Conservation (phyloP, 2,329 filamentous ascomycete genomes). For the Aurifilum marmelostoma region DNA sequence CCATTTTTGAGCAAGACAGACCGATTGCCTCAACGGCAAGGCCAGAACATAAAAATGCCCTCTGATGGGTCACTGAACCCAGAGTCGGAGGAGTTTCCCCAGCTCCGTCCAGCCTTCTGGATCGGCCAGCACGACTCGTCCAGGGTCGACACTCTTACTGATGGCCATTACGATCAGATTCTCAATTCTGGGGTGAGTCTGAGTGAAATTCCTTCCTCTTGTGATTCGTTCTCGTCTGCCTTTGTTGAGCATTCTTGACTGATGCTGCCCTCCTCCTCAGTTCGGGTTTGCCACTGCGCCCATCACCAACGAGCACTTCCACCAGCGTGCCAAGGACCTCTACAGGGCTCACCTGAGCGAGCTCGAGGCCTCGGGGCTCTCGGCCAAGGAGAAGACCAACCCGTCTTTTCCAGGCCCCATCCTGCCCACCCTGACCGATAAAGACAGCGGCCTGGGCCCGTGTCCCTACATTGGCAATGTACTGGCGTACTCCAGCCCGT, state of each 20-base stretch:
- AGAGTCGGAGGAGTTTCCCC: conserved; percentile 35
- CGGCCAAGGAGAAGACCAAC: conserved; percentile 45
- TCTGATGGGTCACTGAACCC: conserved; percentile 32
- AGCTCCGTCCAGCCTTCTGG: conserved; percentile 57
- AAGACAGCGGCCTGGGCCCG: conserved; percentile 76
- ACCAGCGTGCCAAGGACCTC: conserved; percentile 66
- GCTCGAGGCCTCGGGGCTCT: conserved; percentile 39
- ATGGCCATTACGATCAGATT: conserved; percentile 67
- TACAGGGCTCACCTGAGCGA: conserved; percentile 59
- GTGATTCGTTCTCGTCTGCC: conserved; percentile 12
- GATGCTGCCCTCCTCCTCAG: conserved; percentile 45
- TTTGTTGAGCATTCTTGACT: background rate
- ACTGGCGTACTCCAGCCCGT: conserved; percentile 80
- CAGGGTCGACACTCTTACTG: conserved; percentile 62
- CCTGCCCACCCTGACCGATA: conserved; percentile 71
- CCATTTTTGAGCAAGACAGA: background rate
- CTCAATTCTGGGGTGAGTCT: conserved; percentile 69
- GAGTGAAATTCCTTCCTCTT: background rate
- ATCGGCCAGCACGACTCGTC: conserved; percentile 75
- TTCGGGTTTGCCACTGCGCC: conserved; percentile 80
- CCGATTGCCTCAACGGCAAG: background rate
- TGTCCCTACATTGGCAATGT: conserved; percentile 71
- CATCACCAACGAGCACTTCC: conserved; percentile 76
- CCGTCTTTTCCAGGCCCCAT: conserved; percentile 58
- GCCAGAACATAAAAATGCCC: conserved; percentile 6